These are phyloP conservation scores for Populus alba DNA, from an alignment of 345 rosid species.

Conservation along the genomic window DNA sequence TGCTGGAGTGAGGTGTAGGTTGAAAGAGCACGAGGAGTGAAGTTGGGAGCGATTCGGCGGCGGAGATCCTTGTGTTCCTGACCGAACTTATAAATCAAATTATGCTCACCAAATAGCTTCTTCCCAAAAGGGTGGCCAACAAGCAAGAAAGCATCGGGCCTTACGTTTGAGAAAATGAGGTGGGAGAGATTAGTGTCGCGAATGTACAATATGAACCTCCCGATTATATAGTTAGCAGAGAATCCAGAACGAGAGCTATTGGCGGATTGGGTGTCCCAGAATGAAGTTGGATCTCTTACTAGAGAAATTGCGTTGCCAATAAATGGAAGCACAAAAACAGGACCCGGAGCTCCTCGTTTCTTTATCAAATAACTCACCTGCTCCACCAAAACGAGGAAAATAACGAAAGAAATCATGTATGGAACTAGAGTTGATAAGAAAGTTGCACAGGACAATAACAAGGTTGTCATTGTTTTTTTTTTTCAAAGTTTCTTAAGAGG, in stretches of 20 bases:
- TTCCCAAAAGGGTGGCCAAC: constrained; percentile 86
- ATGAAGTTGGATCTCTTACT: constrained; percentile 54
- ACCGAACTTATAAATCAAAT: constrained; percentile 78
- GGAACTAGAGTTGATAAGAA: constrained; percentile 16
- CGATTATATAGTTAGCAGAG: constrained; percentile 65
- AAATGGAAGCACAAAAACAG: constrained; percentile 53
- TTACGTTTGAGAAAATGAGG: constrained; percentile 64
- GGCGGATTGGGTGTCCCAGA: constrained; percentile 65
- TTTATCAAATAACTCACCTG: constrained; percentile 57
- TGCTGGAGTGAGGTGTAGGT: constrained; percentile 70
- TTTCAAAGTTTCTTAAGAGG: rapidly evolving
- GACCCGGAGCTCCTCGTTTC: constrained; percentile 64
- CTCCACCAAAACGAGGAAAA: constrained; percentile 42
- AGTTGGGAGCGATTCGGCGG: constrained; percentile 76
- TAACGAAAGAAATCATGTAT: constrained; percentile 28
- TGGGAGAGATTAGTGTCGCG: constrained; percentile 67
- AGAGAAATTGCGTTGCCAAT: constrained; percentile 58
- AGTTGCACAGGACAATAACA: background rate
- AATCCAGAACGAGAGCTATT: constrained; percentile 41
- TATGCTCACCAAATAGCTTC: constrained; percentile 81
- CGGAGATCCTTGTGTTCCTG: constrained; percentile 82
- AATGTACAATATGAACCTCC: constrained; percentile 62
- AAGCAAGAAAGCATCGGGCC: constrained; percentile 75
- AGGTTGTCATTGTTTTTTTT: no score
- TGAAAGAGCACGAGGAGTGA: constrained; percentile 66